Evolutionary conservation across 768 basidiomycete genomes (phyloP).

Genomic region (Phlebiopsis gigantea): DNA sequence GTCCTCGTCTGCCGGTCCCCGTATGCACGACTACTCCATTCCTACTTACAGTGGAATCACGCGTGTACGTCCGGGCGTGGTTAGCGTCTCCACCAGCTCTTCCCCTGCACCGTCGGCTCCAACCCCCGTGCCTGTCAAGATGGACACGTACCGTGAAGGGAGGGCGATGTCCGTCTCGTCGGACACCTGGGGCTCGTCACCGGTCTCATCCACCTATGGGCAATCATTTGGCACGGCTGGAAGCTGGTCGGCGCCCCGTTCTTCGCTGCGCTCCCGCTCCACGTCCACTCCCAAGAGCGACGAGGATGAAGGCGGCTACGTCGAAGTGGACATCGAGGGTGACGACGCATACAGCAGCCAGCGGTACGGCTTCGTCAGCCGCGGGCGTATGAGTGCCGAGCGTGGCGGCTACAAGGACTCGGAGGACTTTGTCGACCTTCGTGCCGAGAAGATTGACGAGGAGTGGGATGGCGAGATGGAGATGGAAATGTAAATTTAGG

Average conservation of each 20-base stretch:
- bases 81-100: constrained; percentile 34
- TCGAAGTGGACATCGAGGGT: constrained; percentile 29
- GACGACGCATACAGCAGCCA: constrained; percentile 27
- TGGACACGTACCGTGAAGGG: constrained; percentile 26
- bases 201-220: constrained; percentile 15
- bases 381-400: constrained; percentile 22
- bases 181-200: constrained; percentile 20
- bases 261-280: constrained; percentile 40
- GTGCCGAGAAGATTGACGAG: constrained; percentile 32
- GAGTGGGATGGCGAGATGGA: constrained; percentile 59
- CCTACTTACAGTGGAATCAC: constrained; percentile 41
- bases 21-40: constrained; percentile 62
- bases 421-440: constrained; percentile 26
- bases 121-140: constrained; percentile 28
- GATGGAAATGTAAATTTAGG: constrained; percentile 48
- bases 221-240: constrained; percentile 23
- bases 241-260: constrained; percentile 52
- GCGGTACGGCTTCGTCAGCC: constrained; percentile 23
- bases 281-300: constrained; percentile 25
- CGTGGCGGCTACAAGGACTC: constrained; percentile 33
- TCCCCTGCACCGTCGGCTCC: constrained; percentile 24
- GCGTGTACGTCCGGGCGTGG: constrained; percentile 54
- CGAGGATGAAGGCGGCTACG: constrained; percentile 29
- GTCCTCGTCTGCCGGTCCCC: constrained; percentile 42
- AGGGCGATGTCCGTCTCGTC: constrained; percentile 32